Percentiles rank a stretch among this genome's conserved stretches.
Conservation (phyloP, 164 flowering plant genomes). For the Magnolia officinalis region DNA sequence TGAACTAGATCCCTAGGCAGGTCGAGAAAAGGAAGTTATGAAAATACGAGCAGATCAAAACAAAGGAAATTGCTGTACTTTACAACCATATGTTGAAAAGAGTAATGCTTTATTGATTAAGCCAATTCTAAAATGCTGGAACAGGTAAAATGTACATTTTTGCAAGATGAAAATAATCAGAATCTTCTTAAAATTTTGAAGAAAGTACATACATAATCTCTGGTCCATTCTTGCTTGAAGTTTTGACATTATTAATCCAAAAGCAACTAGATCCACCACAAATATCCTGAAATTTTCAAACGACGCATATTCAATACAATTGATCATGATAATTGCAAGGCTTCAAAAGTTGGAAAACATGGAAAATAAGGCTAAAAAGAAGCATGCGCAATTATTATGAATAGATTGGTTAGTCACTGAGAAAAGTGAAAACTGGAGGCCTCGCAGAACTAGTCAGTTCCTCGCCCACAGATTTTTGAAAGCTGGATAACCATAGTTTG, state of each 20-base stretch:
- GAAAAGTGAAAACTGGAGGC: background rate
- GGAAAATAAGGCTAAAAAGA: too few species aligned
- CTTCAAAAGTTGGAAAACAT: background rate
- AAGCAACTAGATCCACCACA: conserved; percentile 84
- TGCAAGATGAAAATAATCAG: background rate
- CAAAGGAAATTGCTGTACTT: background rate
- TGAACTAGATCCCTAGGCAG: background rate
- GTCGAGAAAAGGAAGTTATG: background rate
- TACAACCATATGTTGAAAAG: background rate
- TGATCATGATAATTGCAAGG: conserved; percentile 1
- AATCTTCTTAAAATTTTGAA: background rate
- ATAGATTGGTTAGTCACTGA: too few species aligned
- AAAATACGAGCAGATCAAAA: background rate
- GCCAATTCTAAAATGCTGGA: background rate
- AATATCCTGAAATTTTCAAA: conserved; percentile 47
- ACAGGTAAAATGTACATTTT: background rate
- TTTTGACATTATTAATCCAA: conserved; percentile 51
- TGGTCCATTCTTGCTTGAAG: conserved; percentile 40
- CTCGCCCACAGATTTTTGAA: too few species aligned
- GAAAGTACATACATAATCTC: conserved; percentile 60
- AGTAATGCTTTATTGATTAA: background rate
- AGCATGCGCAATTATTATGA: background rate
- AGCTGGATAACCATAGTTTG: background rate
- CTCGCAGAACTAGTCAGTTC: background rate
- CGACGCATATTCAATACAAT: conserved; percentile 10